phyloP scores from a whole-genome alignment of 768 basidiomycete species.

The Naganishia onofrii region DNA sequence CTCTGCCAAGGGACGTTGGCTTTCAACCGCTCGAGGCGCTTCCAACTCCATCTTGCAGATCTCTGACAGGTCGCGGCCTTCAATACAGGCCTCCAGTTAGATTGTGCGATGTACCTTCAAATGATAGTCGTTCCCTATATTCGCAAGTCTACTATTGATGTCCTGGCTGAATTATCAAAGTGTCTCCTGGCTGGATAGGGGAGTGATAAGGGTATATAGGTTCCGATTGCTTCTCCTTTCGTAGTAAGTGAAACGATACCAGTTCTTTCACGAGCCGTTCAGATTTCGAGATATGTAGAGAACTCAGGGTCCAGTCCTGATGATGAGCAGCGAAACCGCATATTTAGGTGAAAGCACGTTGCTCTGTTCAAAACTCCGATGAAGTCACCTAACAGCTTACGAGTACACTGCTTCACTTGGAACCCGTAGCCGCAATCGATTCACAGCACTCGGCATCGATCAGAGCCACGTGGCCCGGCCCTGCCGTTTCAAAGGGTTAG shows the following conservation, averaged over 20 bases:
- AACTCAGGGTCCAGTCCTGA: neutral
- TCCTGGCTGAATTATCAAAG: neutral
- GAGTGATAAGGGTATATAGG: neutral
- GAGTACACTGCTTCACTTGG: neutral
- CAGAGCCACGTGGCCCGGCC: neutral
- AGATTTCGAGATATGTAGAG: neutral
- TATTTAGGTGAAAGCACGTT: too few relatives aligned
- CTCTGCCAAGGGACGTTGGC: neutral
- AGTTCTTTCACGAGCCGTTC: neutral
- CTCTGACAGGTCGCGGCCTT: neutral
- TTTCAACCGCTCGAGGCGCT: neutral
- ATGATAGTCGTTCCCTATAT: too few relatives aligned
- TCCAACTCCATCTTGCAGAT: neutral
- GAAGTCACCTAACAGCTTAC: neutral
- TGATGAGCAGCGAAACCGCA: too few relatives aligned
- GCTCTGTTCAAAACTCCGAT: neutral
- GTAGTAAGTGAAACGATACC: neutral
- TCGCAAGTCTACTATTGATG: neutral
- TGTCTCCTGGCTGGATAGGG: neutral
- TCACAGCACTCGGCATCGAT: neutral
- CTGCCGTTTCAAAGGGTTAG: too few relatives aligned
- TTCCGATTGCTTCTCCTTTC: conserved; percentile 4
- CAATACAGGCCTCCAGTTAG: neutral
- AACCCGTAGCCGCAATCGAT: conserved; percentile 3
- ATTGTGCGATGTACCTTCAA: neutral